These are phyloP conservation scores for Pichia sp. DNA, from an alignment of 1,139 yeast genomes.

Conservation along the genomic window DNA sequence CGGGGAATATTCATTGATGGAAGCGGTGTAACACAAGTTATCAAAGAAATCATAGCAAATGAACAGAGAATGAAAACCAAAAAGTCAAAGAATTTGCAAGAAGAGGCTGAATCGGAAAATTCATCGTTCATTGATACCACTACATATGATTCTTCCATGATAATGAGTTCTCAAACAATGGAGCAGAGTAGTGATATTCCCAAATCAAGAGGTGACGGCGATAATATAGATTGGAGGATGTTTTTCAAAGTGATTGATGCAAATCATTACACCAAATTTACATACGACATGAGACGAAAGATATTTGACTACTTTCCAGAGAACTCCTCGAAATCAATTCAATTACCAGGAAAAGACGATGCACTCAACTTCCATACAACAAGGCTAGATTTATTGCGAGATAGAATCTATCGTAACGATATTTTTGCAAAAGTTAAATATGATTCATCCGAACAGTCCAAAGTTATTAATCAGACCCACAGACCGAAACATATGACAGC, in stretches of 20 bases:
- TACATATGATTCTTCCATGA: constrained; percentile 6
- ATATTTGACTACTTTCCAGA: constrained; percentile 43
- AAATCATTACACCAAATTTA: constrained; percentile 58
- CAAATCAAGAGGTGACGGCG: constrained; percentile 34
- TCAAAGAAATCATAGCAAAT: constrained; percentile 44
- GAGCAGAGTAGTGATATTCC: constrained; percentile 17
- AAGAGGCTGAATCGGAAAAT: constrained; percentile 5
- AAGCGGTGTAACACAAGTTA: constrained; percentile 56
- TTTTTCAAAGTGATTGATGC: constrained; percentile 67
- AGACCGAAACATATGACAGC: constrained; percentile 55
- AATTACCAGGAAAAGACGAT: constrained; percentile 24
- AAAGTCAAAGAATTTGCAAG: background rate
- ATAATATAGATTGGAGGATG: constrained; percentile 58
- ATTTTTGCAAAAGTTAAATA: constrained; percentile 54
- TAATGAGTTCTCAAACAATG: background rate
- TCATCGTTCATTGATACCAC: constrained; percentile 6
- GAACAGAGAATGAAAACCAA: constrained; percentile 17
- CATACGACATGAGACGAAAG: constrained; percentile 61
- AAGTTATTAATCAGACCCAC: constrained; percentile 30
- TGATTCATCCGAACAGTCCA: constrained; percentile 38
- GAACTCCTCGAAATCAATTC: constrained; percentile 6
- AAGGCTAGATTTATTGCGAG: constrained; percentile 60
- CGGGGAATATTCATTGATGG: constrained; percentile 83
- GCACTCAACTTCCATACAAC: constrained; percentile 39
- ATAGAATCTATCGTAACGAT: constrained; percentile 72